Percentiles rank a stretch among this genome's conserved stretches.
These are phyloP conservation scores for Phymatotrichopsis omnivora DNA, from an alignment of 2,329 filamentous ascomycete genomes.

Conservation along the genomic window DNA sequence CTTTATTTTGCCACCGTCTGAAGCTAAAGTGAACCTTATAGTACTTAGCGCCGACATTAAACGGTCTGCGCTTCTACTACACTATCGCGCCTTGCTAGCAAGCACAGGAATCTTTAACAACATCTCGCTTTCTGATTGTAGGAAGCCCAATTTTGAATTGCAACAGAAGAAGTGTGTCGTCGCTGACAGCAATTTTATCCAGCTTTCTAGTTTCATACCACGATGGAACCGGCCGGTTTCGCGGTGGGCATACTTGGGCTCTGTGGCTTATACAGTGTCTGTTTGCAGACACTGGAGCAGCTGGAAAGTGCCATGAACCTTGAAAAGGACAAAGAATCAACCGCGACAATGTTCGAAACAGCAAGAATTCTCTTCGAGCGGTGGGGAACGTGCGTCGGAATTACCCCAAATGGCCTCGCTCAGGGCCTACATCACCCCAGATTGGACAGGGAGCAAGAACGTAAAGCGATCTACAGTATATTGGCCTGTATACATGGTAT, in stretches of 20 bases:
- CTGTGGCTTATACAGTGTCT: neutral
- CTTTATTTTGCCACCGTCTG: too few relatives aligned
- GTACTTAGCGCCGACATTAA: too few relatives aligned
- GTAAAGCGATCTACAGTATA: neutral
- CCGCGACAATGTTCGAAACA: neutral
- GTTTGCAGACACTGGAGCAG: neutral
- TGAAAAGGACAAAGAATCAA: neutral
- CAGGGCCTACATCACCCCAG: neutral
- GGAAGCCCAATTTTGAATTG: too few relatives aligned
- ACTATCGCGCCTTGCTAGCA: too few relatives aligned
- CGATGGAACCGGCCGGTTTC: neutral
- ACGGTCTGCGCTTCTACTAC: too few relatives aligned
- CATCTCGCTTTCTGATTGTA: too few relatives aligned
- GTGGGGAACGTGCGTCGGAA: conserved; percentile 1
- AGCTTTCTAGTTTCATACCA: too few relatives aligned
- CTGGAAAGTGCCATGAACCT: neutral
- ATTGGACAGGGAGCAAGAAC: neutral
- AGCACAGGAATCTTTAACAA: too few relatives aligned
- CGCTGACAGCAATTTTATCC: too few relatives aligned
- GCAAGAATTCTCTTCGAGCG: neutral
- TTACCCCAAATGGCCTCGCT: too few relatives aligned
- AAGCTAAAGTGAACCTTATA: too few relatives aligned
- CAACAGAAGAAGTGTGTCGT: too few relatives aligned
- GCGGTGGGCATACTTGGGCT: neutral
- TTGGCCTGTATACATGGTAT: neutral